Percentiles rank a stretch among this genome's conserved stretches.
These are phyloP conservation scores for Ballota nigra DNA, from an alignment of 257 asterid genomes.

Conservation along the genomic window DNA sequence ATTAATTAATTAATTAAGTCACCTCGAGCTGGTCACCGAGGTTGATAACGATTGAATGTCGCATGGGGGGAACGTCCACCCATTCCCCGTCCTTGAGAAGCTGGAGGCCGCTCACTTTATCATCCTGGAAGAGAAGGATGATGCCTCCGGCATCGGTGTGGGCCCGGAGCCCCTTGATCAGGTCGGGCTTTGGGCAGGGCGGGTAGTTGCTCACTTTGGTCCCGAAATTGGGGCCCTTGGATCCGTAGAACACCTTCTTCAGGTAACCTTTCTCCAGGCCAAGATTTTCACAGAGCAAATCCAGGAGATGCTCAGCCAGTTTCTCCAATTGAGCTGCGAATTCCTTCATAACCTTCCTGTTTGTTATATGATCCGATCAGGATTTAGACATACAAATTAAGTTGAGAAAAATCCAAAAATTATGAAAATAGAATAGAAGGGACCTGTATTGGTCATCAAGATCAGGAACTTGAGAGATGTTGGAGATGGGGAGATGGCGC, in stretches of 20 bases:
- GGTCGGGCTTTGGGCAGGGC: conserved; percentile 63
- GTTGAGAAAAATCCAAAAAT: too few species aligned
- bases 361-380: too few species aligned
- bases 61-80: conserved; percentile 68
- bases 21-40: conserved; percentile 70
- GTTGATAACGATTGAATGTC: conserved; percentile 64
- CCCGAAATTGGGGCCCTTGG: conserved; percentile 58
- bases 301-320: conserved; percentile 54
- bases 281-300: conserved; percentile 55
- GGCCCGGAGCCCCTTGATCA: conserved; percentile 61
- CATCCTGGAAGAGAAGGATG: conserved; percentile 63
- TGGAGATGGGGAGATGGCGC: conserved; percentile 58
- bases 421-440: too few species aligned
- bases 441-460: conserved; percentile 53
- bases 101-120: conserved; percentile 66
- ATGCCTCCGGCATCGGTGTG: conserved; percentile 74
- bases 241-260: conserved; percentile 46
- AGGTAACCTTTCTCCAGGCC: conserved; percentile 59
- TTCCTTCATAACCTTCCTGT: conserved; percentile 52
- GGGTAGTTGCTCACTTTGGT: conserved; percentile 65
- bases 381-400: too few species aligned
- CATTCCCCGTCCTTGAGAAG: conserved; percentile 61
- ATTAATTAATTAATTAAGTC: neutral
- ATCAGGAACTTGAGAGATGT: conserved; percentile 49
- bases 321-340: conserved; percentile 45